phyloP scores from a whole-genome alignment of 2,329 filamentous ascomycete genomes.

The Monosporascus ibericus region DNA sequence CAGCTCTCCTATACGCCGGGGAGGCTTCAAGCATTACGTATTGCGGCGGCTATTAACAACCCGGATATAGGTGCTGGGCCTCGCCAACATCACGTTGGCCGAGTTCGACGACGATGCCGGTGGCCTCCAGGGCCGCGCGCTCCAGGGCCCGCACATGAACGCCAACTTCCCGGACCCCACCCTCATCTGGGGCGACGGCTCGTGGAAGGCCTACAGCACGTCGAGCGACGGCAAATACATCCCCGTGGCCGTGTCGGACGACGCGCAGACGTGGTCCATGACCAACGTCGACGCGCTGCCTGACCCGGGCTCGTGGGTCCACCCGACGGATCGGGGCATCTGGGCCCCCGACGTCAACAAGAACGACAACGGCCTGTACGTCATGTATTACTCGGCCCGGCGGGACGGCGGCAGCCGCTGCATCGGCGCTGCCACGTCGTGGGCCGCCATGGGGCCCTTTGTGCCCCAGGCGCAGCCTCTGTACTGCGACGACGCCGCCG shows the following conservation, averaged over 20 bases:
- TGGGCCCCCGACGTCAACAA: slow-evolving; percentile 27
- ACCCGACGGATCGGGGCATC: slow-evolving; percentile 14
- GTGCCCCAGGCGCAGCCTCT: slow-evolving; percentile 15
- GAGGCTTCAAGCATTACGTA: slow-evolving; percentile 3
- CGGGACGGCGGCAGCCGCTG: slow-evolving; percentile 22
- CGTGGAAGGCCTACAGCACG: slow-evolving; percentile 25
- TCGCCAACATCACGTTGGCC: slow-evolving; percentile 20
- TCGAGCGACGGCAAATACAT: slow-evolving; percentile 21
- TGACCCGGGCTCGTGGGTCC: slow-evolving; percentile 21
- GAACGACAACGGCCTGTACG: slow-evolving; percentile 22
- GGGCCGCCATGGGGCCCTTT: slow-evolving; percentile 21
- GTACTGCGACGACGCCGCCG: slow-evolving; percentile 21
- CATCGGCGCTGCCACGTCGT: slow-evolving; percentile 24
- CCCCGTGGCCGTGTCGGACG: slow-evolving; percentile 21
- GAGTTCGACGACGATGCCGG: slow-evolving; percentile 3
- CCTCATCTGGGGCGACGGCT: slow-evolving; percentile 22
- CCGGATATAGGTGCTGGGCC: slow-evolving; percentile 11
- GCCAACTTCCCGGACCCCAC: slow-evolving; percentile 23
- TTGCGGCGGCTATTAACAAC: slow-evolving; percentile 2
- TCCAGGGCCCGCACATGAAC: slow-evolving; percentile 17
- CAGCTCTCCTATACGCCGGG: not conserved
- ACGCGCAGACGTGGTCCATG: slow-evolving; percentile 21
- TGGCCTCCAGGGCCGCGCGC: slow-evolving; percentile 10
- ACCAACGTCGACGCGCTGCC: slow-evolving; percentile 21
- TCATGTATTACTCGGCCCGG: slow-evolving; percentile 26